Conservation (phyloP, 371 early-diverging fungal genomes). For the Capniomyces stellatus region DNA sequence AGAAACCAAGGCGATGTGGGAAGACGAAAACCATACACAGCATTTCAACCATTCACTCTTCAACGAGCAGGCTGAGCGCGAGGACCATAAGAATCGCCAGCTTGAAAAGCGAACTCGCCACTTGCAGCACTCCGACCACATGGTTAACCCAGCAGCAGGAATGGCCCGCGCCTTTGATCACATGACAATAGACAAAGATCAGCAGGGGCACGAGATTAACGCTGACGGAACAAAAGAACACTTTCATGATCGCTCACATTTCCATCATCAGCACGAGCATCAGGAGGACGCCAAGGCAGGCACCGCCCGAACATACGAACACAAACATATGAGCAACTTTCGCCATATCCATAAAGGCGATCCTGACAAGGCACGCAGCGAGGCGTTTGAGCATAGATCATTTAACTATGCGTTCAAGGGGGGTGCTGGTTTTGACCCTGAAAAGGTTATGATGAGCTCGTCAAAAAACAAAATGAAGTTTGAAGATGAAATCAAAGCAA, state of each 20-base stretch:
- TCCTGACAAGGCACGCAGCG: constrained; percentile 24
- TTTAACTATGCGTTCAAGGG: constrained; percentile 28
- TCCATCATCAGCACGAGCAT: constrained; percentile 28
- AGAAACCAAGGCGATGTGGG: constrained; percentile 28
- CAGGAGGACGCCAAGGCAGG: constrained; percentile 27
- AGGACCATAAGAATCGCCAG: constrained; percentile 13
- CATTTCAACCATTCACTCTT: constrained; percentile 27
- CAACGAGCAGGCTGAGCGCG: constrained; percentile 27
- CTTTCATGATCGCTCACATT: constrained; percentile 26
- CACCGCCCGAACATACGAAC: constrained; percentile 23
- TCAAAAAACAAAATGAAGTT: constrained; percentile 22
- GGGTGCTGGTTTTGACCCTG: constrained; percentile 22
- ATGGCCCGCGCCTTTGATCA: constrained; percentile 26
- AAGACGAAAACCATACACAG: constrained; percentile 26
- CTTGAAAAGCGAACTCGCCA: constrained; percentile 24
- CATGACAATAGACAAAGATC: constrained; percentile 22
- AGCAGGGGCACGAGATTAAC: constrained; percentile 23
- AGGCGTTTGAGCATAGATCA: constrained; percentile 28
- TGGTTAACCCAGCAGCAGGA: constrained; percentile 22
- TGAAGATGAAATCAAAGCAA: constrained; percentile 26
- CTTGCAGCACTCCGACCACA: constrained; percentile 25
- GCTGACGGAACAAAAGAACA: constrained; percentile 20
- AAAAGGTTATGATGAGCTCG: constrained; percentile 25
- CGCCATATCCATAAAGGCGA: constrained; percentile 24
- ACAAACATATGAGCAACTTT: constrained; percentile 27